Base-by-base conservation (phyloP, 495 filamentous ascomycete genomes). In the Xanthoparmelia taractica region DNA sequence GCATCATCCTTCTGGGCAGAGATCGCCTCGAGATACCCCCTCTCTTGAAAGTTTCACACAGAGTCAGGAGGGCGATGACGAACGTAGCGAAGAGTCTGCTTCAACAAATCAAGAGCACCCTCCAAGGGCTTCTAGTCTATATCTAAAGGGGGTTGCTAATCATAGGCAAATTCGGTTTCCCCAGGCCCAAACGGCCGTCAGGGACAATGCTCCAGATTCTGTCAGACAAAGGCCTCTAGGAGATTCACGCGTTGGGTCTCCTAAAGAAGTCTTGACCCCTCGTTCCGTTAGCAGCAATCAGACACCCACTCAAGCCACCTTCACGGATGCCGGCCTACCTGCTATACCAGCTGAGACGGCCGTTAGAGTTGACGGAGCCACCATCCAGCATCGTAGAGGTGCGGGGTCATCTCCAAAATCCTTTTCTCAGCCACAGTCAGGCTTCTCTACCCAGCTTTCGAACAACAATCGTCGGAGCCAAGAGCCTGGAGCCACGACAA, bases 1-100 rank as follows among this genome's bases (percentile, higher is more conserved):
- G 13, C 50, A 40, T 2, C 59, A 45, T 20, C 33, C 33, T 38
- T 23, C 50, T 54, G 52, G 13, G 23, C 41, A 40, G 10, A 41
- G 18, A 41, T 31, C 15, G 34, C 41, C 59, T 23, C 57, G 54
- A 36, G 66, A 61, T 41, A 52, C 52, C 13, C 61, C 57, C n/a
- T 67, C 65, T 6, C 34, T 67, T 31, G 62, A 67, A 52, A 67
- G 66, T n/a, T 59, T 64, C 57, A 65, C 62, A 6, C 58, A 67
- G 47, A 67, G 66, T 59, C 66, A 67, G 45, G 62, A 65, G 25
- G 66, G 60, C 25, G 66, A 67, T 55, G 66, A 67, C 33, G 66
- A 67, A 59, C 62, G 58, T 43, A 67, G 66, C 55, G 66, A 64
- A 48, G 63, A 61, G 20, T 64, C 61, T n/a, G 56, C 4, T 47